phyloP scores from a whole-genome alignment of 805 yeast genomes.

The Brettanomyces bruxellensis region DNA sequence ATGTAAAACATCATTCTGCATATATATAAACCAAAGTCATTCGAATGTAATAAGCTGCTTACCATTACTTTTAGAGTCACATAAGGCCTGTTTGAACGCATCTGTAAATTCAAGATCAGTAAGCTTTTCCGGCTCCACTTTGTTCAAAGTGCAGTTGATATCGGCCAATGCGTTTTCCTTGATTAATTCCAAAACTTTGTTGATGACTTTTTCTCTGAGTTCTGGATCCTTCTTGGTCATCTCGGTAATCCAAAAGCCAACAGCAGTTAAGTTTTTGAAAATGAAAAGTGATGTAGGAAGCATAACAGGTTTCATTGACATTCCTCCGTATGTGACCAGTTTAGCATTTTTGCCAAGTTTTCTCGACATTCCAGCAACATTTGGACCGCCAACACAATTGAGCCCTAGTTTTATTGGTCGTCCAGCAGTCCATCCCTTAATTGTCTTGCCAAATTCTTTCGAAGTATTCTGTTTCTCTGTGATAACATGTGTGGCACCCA shows the following conservation, averaged over 20 bases:
- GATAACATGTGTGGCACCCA: constrained; percentile 84
- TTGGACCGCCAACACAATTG: constrained; percentile 91
- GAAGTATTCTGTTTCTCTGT: constrained; percentile 80
- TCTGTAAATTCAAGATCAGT: constrained; percentile 33
- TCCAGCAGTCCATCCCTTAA: constrained; percentile 44
- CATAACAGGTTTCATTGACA: constrained; percentile 93
- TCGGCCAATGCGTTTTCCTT: constrained; percentile 44
- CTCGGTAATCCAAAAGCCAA: constrained; percentile 90
- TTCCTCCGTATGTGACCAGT: constrained; percentile 91
- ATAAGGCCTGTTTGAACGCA: constrained; percentile 35
- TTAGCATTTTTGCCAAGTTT: constrained; percentile 68
- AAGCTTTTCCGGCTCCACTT: constrained; percentile 22
- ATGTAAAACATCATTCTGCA: too few species aligned
- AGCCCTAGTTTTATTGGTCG: constrained; percentile 65
- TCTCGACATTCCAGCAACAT: constrained; percentile 73
- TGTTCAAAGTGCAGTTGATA: constrained; percentile 35
- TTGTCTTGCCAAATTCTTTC: constrained; percentile 52
- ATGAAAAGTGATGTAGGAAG: constrained; percentile 84
- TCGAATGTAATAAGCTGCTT: constrained; percentile 34
- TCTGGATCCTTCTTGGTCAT: constrained; percentile 53
- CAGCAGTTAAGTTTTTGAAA: constrained; percentile 76
- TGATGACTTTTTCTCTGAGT: constrained; percentile 46
- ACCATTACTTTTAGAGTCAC: constrained; percentile 27
- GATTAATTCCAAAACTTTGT: constrained; percentile 48
- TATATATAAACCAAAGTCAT: constrained; percentile 2